Base-by-base conservation (phyloP, 2,329 filamentous ascomycete species). In the Mollisiaceae sp. region DNA sequence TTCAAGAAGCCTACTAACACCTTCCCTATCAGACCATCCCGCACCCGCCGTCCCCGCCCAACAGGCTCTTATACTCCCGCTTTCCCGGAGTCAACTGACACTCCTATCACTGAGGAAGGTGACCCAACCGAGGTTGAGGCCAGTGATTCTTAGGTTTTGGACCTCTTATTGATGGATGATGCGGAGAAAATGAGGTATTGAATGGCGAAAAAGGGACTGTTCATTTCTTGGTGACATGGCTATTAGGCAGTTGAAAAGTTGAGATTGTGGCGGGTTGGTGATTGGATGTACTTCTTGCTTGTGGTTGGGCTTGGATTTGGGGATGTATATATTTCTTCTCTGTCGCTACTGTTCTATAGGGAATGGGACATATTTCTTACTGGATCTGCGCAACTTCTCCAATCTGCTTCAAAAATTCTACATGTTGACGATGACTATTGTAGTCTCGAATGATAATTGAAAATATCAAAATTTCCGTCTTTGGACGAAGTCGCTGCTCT, bases 321-420 rank as follows among this genome's bases (percentile, higher is more conserved):
- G 41, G 41, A 43, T 43, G 41, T 43, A 43, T 43, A 43, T 43
- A 43, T 18, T 43, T 43, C 41, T 43, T 43, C 14, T 41, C 41
- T 43, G 41, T 43, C 41, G 41, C 41, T 43, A 43, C 41, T 43
- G 27, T 32, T 32, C 27, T 32, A 32, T 32, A 32, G 27, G 27
- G 27, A 32, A 32, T 32, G 6, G 6, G 6, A 32, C 27, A 32
- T 32, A 32, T 3, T 6, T 32, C 3, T 32, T 32, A 32, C 27
- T 32, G 6, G 6, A 32, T 6, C 27, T 32, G 27, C 27, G 27
- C 27, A 6, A 32, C 27, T 6, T 32, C 6, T 32, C 6, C 27
- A 32, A 32, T 3, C 6, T 32, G 6, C 27, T 32, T 32, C n/a
- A 32, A 32, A 32, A 6, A 6, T 32, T 32, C 27, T 6, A 32